phyloP scores from a whole-genome alignment of 2,329 filamentous ascomycete species.

The Balansia obtecta region DNA sequence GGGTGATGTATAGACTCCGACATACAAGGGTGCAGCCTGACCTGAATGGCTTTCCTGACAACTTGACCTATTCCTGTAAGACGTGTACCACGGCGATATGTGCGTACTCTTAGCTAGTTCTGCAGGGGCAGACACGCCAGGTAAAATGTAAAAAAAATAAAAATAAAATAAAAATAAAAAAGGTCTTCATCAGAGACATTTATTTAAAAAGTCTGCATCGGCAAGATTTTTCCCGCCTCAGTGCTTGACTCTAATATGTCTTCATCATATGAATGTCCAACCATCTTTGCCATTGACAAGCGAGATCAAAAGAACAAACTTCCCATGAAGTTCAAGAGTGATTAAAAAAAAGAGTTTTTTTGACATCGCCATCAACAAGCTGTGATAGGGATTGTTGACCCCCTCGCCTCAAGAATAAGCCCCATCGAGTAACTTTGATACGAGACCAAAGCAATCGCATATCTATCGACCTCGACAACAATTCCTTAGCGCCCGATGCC shows the following conservation, averaged over 20 bases:
- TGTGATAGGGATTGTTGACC: constrained; percentile 25
- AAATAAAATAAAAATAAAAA: background rate
- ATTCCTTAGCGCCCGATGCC: constrained; percentile 40
- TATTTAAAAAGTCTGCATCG: constrained; percentile 18
- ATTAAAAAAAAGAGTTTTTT: constrained; percentile 14
- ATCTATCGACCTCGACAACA: constrained; percentile 95
- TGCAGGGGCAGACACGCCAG: no score
- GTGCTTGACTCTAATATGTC: constrained; percentile 96
- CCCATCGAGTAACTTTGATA: constrained; percentile 93
- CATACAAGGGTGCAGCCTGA: no score
- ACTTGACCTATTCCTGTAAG: no score
- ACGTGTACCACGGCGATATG: no score
- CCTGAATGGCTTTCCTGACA: no score
- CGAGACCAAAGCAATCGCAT: constrained; percentile 77
- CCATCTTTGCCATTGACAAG: constrained; percentile 5
- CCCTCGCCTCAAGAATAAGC: constrained; percentile 99
- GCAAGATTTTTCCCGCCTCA: constrained; percentile 41
- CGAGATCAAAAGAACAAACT: constrained; percentile 20
- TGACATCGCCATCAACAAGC: constrained; percentile 9
- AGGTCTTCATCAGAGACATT: constrained; percentile 17
- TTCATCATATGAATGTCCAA: constrained; percentile 78
- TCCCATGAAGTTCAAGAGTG: constrained; percentile 29
- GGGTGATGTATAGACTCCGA: no score
- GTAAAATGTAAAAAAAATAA: background rate
- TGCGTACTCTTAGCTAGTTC: no score